A percentile compares a stretch with the other conserved stretches of the same genome.
Evolutionary conservation across 306 rosid species (phyloP).

Genomic region (Rosa lucieae): DNA sequence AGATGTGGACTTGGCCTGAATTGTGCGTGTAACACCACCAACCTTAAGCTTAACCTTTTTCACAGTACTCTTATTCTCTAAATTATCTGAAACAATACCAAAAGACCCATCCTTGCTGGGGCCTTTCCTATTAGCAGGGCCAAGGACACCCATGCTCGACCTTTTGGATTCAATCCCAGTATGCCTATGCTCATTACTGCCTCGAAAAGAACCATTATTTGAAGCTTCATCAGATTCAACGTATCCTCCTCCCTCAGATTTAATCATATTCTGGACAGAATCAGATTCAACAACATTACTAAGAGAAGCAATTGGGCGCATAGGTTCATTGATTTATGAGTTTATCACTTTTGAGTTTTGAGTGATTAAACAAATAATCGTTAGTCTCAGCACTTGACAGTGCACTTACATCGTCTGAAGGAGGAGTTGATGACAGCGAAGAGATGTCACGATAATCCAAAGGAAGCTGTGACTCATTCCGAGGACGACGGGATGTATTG

Average conservation of each 20-base stretch:
- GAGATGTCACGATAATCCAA: constrained; percentile 33
- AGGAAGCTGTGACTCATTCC: constrained; percentile 28
- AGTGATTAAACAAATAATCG: constrained; percentile 17
- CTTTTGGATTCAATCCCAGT: constrained; percentile 23
- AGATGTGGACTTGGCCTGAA: constrained; percentile 31
- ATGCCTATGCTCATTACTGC: constrained; percentile 34
- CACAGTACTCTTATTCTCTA: constrained; percentile 31
- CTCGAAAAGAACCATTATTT: constrained; percentile 27
- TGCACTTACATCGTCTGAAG: constrained; percentile 35
- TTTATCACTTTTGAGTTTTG: constrained; percentile 21
- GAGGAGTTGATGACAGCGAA: constrained; percentile 31
- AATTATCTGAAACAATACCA: constrained; percentile 2
- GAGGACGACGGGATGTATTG: constrained; percentile 31
- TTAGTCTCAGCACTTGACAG: constrained; percentile 29
- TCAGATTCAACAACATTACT: constrained; percentile 12
- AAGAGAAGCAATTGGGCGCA: constrained; percentile 25
- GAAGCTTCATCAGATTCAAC: constrained; percentile 46
- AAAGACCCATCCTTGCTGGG: neutral
- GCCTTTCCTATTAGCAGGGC: constrained; percentile 33
- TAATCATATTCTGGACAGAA: constrained; percentile 24
- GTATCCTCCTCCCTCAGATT: constrained; percentile 29
- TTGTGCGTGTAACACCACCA: constrained; percentile 32
- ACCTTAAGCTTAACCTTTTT: constrained; percentile 38
- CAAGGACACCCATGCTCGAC: constrained; percentile 32
- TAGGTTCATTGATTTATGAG: constrained; percentile 21